Conservation (phyloP, 805 yeast genomes). For the Ogataea zsoltii region DNA sequence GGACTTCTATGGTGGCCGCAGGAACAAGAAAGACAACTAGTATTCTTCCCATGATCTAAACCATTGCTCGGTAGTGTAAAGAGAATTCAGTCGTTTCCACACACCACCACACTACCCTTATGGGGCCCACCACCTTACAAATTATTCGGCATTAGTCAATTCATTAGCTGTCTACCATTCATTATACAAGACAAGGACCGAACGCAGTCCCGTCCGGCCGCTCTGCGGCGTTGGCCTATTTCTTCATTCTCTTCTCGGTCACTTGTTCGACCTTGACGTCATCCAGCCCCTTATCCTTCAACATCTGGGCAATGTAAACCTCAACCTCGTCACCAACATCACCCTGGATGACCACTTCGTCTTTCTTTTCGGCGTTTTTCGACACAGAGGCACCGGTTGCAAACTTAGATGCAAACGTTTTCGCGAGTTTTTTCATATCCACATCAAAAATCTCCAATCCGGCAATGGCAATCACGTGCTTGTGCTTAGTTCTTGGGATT, state of each 20-base stretch:
- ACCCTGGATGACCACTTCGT: constrained; percentile 90
- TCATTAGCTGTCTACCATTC: constrained; percentile 5
- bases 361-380: constrained; percentile 87
- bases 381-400: constrained; percentile 96
- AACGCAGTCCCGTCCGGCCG: neutral
- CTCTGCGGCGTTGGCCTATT: constrained; percentile 8
- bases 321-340: constrained; percentile 93
- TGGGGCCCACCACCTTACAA: no score
- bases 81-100: no score
- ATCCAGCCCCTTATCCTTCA: constrained; percentile 78
- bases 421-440: constrained; percentile 87
- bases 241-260: constrained; percentile 77
- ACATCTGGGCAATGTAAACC: constrained; percentile 63
- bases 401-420: constrained; percentile 88
- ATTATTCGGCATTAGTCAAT: neutral
- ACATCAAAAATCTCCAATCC: constrained; percentile 88
- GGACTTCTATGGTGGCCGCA: no score
- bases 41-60: no score
- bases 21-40: no score
- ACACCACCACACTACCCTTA: no score
- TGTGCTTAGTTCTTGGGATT: constrained; percentile 87
- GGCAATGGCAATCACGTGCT: constrained; percentile 80
- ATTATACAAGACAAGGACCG: neutral
- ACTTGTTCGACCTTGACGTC: constrained; percentile 88
- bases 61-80: no score